Base-by-base conservation (phyloP, 768 basidiomycete genomes). In the Phaeolepiota aurea region DNA sequence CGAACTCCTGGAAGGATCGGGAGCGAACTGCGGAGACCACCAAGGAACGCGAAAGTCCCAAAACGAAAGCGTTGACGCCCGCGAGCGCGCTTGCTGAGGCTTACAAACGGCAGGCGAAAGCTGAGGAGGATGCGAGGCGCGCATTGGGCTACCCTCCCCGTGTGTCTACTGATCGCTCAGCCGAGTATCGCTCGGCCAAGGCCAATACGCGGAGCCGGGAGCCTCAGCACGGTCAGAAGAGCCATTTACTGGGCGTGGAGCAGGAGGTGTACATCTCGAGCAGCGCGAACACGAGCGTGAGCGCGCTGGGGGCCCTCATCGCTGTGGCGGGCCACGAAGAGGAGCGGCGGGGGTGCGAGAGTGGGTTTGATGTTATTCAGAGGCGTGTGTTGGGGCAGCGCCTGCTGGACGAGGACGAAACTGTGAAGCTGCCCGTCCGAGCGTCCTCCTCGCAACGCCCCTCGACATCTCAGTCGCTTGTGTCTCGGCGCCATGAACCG, bases 41-140 rank as follows among this genome's bases (percentile, higher is more conserved):
- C n/a, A n/a, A n/a, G n/a, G 20, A 10, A 14, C 39, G 21, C 5
- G 39, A 21, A 19, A 20, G n/a, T 19, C 13, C 39, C 13, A 10
- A 11, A 9, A 13, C n/a, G 2, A 40, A 19, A n/a, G 22, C 52
- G 4, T 56, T 73, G 16, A 74, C 74, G 1, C 71, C 74, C 1
- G 70, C 72, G 0, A 60, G 64, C 0, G 66, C 65, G 0, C 65
- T 75, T 23, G 69, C 58, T 2, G 63, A 63, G 23, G 69, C 71
- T 7, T 76, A 76, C 51, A 72, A 69, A 51, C 63, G 64, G 34
- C 72, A 68, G 39, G 62, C 63, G 37, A 49, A 59, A 2, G 19
- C 22, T 31, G 36, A 44, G 32, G 43, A 46, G 2, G 42, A 40
- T 11, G 39, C 43, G 12, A 9, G 28, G 36, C 20, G 13, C 7